phyloP scores from a whole-genome alignment of 2,329 filamentous ascomycete genomes.

The Aspergillus niger region DNA sequence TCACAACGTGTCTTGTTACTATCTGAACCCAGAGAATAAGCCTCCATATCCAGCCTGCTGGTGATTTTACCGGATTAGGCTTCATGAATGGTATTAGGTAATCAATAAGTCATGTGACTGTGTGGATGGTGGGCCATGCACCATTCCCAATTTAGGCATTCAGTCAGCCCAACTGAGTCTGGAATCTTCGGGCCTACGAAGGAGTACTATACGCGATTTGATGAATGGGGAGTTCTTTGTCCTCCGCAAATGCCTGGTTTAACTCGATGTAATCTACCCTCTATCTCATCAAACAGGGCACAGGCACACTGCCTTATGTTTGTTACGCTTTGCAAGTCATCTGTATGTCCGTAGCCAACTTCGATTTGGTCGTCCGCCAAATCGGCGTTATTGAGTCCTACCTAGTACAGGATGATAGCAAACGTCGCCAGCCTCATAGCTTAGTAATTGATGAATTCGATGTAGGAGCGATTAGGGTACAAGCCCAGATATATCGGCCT shows the following conservation, averaged over 20 bases:
- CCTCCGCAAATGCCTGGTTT: neutral
- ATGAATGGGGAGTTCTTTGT: neutral
- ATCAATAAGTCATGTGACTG: neutral
- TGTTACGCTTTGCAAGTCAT: neutral
- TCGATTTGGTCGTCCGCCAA: too few species aligned
- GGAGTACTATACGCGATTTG: neutral
- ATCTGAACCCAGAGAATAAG: neutral
- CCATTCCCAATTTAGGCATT: neutral
- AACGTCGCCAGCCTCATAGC: too few species aligned
- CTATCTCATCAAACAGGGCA: neutral
- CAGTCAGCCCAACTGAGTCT: neutral
- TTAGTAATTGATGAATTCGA: too few species aligned
- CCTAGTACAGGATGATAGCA: too few species aligned
- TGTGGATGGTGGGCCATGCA: neutral
- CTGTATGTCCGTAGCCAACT: too few species aligned
- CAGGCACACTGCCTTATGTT: neutral
- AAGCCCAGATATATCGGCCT: too few species aligned
- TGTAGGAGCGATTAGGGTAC: too few species aligned
- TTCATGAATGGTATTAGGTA: neutral
- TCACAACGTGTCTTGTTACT: neutral
- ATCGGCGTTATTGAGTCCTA: too few species aligned
- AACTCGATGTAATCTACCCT: neutral
- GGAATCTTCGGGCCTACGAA: neutral
- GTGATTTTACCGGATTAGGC: constrained; percentile 7
- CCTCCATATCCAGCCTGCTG: constrained; percentile 1